These are phyloP conservation scores for Debaryomyces psychrophilus DNA, from an alignment of 1,139 yeast species.

Conservation along the genomic window DNA sequence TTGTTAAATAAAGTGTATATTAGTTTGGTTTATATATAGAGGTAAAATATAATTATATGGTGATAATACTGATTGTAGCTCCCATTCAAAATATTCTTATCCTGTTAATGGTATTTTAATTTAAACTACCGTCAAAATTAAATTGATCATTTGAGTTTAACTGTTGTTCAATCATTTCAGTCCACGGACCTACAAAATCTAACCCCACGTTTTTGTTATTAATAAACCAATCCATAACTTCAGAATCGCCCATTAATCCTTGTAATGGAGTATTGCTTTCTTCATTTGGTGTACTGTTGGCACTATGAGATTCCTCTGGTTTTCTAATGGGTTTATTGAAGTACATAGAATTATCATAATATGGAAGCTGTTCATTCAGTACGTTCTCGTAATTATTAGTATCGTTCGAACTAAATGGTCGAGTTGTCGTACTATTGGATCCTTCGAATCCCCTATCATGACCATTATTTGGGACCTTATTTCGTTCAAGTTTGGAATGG, in stretches of 20 bases:
- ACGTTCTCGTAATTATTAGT: not conserved
- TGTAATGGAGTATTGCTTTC: conserved; percentile 22
- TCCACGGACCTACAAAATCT: conserved; percentile 88
- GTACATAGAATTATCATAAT: conserved; percentile 8
- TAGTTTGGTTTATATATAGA: conserved; percentile 7
- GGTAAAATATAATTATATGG: conserved; percentile 6
- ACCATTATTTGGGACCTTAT: conserved; percentile 9
- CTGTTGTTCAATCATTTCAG: conserved; percentile 78
- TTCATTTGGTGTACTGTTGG: conserved; percentile 14
- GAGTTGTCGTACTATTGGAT: not conserved
- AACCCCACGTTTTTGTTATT: conserved; percentile 69
- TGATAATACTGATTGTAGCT: not conserved
- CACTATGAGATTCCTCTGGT: conserved; percentile 11
- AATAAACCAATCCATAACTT: conserved; percentile 73
- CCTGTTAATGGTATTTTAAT: not conserved
- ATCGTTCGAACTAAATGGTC: not conserved
- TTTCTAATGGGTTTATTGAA: conserved; percentile 8
- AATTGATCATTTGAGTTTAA: conserved; percentile 42
- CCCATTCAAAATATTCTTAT: not conserved
- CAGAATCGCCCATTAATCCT: conserved; percentile 49
- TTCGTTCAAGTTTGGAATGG: conserved; percentile 8
- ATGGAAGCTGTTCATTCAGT: not conserved
- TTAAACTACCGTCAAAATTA: conserved; percentile 30
- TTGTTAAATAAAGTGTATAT: conserved; percentile 2
- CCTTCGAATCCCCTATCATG: conserved; percentile 15